Base-by-base conservation (phyloP, 2,329 filamentous ascomycete genomes). In the Ophiocordyceps australis region DNA sequence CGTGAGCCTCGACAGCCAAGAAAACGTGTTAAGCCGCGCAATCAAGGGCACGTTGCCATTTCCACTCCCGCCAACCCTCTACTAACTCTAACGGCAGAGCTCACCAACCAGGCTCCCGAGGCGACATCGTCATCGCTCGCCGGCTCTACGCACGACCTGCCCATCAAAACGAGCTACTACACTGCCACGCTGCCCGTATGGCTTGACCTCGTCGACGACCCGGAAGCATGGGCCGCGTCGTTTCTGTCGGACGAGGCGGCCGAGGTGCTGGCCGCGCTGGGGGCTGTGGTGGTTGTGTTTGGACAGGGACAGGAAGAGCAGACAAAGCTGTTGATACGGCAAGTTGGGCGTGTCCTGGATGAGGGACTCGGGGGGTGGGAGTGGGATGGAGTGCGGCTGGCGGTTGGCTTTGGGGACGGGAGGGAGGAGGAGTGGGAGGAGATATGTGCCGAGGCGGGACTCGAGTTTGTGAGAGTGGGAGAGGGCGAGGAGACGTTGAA, bases 371-470 rank as follows among this genome's bases (percentile, higher is more conserved):
- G 68, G 4, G 66, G 66, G 7, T 67, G 59, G 54, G 52, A 54
- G 3, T 77, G 72, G 72, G 72, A 76, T 29, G 73, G 72, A 1
- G 67, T 74, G 0, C 54, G 57, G 11, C 37, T 78, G 9, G 73
- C 62, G 2, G 49, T 77, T 2, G 68, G 63, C 1, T 56, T 76
- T 17, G 60, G 54, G 14, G 51, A 50, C 23, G 37, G 42, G 17
- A 54, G 56, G 20, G 46, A 61, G 9, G 65, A 70, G 16, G 59
- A 63, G 32, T 74, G 68, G 69, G 71, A 76, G 35, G 67, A 70
- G 28, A 36, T 59, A 14, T 71, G 65, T 37, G 57, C 57, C 4
- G 62, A 63, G 29, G 55, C 44, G 19, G 65, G 67, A 2, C 46
- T 76, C 35, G 73, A 78, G 51, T 75, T 69, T 49, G 63, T 77